Conservation (phyloP, 2,329 filamentous ascomycete genomes). For the Cladophialophora exuberans region DNA sequence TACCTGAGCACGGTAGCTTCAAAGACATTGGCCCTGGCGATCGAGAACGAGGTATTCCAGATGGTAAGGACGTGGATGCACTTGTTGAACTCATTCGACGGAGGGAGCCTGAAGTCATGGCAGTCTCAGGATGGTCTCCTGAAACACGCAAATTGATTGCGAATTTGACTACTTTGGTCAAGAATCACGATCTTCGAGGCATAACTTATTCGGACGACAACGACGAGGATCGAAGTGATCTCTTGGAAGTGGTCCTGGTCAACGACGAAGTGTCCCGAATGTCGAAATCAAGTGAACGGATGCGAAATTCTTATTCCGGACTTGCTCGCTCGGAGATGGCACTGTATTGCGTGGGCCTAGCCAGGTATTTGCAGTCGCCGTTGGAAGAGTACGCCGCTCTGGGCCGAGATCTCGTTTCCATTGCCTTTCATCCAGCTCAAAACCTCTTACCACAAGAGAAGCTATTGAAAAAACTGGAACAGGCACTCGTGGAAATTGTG, state of each 20-base stretch:
- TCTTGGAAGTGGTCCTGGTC: slow-evolving; percentile 84
- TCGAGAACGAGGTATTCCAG: slow-evolving; percentile 67
- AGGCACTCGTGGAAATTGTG: slow-evolving; percentile 98
- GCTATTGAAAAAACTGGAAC: slow-evolving; percentile 82
- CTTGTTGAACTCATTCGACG: slow-evolving; percentile 80
- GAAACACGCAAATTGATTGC: slow-evolving; percentile 83
- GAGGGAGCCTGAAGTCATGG: slow-evolving; percentile 85
- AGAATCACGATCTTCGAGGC: slow-evolving; percentile 74
- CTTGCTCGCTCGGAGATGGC: slow-evolving; percentile 68
- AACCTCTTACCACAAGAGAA: slow-evolving; percentile 86
- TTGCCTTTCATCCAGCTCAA: slow-evolving; percentile 88
- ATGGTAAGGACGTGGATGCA: slow-evolving; percentile 65
- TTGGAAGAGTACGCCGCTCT: slow-evolving; percentile 95
- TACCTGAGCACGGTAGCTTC: slow-evolving; percentile 87
- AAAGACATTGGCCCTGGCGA: slow-evolving; percentile 71
- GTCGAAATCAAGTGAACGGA: slow-evolving; percentile 87
- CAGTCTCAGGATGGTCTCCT: slow-evolving; percentile 83
- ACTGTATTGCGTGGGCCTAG: slow-evolving; percentile 86
- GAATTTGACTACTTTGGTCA: slow-evolving; percentile 77
- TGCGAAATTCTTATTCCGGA: slow-evolving; percentile 77
- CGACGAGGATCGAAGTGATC: slow-evolving; percentile 74
- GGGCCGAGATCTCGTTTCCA: slow-evolving; percentile 81
- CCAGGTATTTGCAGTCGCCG: slow-evolving; percentile 90
- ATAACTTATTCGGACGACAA: slow-evolving; percentile 85
- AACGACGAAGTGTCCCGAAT: slow-evolving; percentile 97